Base-by-base conservation (phyloP, 345 rosid genomes). In the Pugionium cornutum region DNA sequence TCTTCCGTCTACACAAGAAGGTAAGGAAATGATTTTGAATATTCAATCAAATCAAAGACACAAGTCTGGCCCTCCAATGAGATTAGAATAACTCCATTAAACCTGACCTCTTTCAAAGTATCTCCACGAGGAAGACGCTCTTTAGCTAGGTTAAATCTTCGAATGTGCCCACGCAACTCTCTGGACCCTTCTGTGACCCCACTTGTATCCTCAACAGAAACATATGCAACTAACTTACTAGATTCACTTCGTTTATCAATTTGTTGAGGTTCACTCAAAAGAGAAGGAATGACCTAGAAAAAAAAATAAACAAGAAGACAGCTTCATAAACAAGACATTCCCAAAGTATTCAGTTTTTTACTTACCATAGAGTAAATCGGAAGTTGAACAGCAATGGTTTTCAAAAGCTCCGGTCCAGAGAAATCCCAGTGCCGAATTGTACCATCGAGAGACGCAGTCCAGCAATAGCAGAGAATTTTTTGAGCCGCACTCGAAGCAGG, bases 381-480 rank as follows among this genome's bases (percentile, higher is more conserved):
- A 50, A 81, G 55, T 46, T 73, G 79, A 30, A 83, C 67, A 61
- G 88, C 79, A 11, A 94, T 53, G 4, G 85, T 88, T 75, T 83
- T 90, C 65, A 94, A 75, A 70, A 85, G 77, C 81, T 84, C 92
- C 8, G 97, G 86, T 35, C 75, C 80, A 0, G 89, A 77, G 65
- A 94, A 88, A 74, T 94, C 97, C 97, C 99, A 94, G 75, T 86
- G 79, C 5, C 90, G 83, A 67, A 94, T 83, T 2, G 89, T 88
- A 29, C 99, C 96, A 77, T 94, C 99, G 4, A 88, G 85, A 25
- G 99, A 88, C 1, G 96, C 85, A 18, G 99, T 94, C 99, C 99
- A 94, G 62, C 97, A 94, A 65, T 79, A 85, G 40, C 81, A 82
- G 56, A 94, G 68, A 54, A 83, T 57, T 37, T 80, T 83, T 27